Base-by-base conservation (phyloP, 2,329 filamentous ascomycete species). In the Exophiala oligosperma region DNA sequence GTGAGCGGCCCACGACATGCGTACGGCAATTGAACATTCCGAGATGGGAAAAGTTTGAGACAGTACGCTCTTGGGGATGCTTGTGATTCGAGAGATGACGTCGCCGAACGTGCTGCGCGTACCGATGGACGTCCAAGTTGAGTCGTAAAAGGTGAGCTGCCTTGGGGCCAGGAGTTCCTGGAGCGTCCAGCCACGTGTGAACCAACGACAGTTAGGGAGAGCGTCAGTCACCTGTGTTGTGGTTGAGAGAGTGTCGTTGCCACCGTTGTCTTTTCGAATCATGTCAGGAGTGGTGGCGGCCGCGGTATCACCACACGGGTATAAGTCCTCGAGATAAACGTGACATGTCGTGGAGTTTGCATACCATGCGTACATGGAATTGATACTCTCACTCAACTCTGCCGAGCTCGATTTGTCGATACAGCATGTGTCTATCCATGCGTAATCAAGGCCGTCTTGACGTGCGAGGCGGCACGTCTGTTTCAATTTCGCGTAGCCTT, bases 1-100 rank as follows among this genome's bases (percentile, higher is more conserved):
- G 7, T 49, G 23, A 2, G 69, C 48, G 0, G 69, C 69, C 69
- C 69, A 71, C 7, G 65, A 66, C 66, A 71, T 68, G 2, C 40
- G 40, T 43, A 21, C 6, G 4, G 40, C 40, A 14, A 43, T 2
- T 58, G 43, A 38, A 11, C 32, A 35, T 61, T 51, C 5, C 59
- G 59, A 14, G 63, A 38, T 4, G 58, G 63, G n/a, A 4, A 21
- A 17, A 1, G n/a, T n/a, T 5, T 17, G 28, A 26, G 52, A 49
- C 12, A 43, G 11, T 6, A 43, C n/a, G n/a, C 23, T 43, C n/a
- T 7, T 24, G n/a, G 40, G 40, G n/a, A 43, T 43, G n/a, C 40
- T 17, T 24, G 40, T 43, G 23, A 43, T 43, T 17, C n/a, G n/a
- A 17, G 40, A 21, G n/a, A 43, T 17, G 6, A 24, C 9, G 40